Conservation (phyloP, 2,329 filamentous ascomycete species). For the Fusarium sp. region DNA sequence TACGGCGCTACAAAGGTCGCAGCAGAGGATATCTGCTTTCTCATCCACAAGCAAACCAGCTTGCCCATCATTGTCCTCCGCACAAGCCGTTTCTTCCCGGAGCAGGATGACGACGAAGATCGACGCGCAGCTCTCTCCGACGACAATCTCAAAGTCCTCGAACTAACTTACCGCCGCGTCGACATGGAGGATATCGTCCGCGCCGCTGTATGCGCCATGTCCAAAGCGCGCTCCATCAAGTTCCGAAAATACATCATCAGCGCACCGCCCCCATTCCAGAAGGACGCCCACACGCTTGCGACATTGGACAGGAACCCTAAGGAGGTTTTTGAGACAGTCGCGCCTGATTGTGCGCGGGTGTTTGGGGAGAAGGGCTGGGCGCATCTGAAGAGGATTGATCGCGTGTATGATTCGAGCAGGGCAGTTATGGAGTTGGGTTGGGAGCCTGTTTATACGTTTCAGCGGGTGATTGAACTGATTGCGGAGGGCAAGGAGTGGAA, state of each 20-base stretch:
- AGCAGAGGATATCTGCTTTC: conserved; percentile 60
- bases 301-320: conserved; percentile 50
- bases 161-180: conserved; percentile 58
- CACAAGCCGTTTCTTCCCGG: conserved; percentile 62
- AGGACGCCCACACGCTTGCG: conserved; percentile 47
- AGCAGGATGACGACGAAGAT: conserved; percentile 58
- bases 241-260: conserved; percentile 59
- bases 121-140: conserved; percentile 51
- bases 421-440: conserved; percentile 57
- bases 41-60: conserved; percentile 53
- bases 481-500: conserved; percentile 51
- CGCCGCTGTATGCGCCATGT: conserved; percentile 55
- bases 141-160: conserved; percentile 61
- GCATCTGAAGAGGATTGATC: conserved; percentile 53
- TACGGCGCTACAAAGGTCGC: conserved; percentile 62
- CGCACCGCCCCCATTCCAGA: conserved; percentile 55
- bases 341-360: conserved; percentile 46
- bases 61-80: conserved; percentile 58
- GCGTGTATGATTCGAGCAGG: conserved; percentile 58
- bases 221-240: conserved; percentile 45
- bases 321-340: conserved; percentile 44
- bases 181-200: conserved; percentile 58
- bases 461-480: conserved; percentile 50
- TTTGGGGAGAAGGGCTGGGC: conserved; percentile 52
- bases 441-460: conserved; percentile 56